Percentiles rank a stretch among this genome's conserved stretches.
Evolutionary conservation across 2,329 filamentous ascomycete species (phyloP).

Genomic region (Colletotrichum horii): DNA sequence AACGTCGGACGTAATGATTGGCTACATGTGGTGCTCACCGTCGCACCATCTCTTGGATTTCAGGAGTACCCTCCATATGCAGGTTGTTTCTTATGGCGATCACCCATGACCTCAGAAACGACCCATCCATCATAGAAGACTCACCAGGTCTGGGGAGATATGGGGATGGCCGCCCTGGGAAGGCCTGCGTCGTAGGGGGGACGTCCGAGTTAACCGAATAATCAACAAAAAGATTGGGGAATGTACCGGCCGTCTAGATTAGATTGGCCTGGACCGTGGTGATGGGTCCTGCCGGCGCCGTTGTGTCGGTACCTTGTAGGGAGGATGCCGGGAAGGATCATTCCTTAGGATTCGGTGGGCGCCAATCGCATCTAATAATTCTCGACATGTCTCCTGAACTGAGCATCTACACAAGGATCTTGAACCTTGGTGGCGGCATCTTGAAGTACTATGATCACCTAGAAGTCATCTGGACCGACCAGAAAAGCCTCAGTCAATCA

Average conservation of each 20-base stretch:
- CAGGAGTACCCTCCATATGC: not conserved
- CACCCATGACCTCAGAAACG: slow-evolving; percentile 1
- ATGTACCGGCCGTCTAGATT: not conserved
- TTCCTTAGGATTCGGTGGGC: not conserved
- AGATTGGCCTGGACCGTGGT: not conserved
- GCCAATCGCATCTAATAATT: slow-evolving; percentile 9
- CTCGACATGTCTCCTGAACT: not conserved
- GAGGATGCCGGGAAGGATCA: not conserved
- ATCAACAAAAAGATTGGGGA: not conserved
- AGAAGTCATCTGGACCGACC: not conserved
- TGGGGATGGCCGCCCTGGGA: not conserved
- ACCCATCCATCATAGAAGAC: not conserved
- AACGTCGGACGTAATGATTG: not conserved
- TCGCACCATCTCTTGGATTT: not conserved
- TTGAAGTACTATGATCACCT: not conserved
- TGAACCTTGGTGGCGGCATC: not conserved
- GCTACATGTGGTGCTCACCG: not conserved
- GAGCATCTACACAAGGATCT: not conserved
- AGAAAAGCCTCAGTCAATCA: not conserved
- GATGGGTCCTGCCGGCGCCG: not conserved
- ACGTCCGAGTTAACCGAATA: not conserved
- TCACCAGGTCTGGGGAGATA: not conserved
- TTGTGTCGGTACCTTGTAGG: not conserved
- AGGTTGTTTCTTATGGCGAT: not conserved
- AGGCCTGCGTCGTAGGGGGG: too few relatives aligned